Conservation (phyloP, 2,329 filamentous ascomycete species). For the Scortechinia acanthostroma region DNA sequence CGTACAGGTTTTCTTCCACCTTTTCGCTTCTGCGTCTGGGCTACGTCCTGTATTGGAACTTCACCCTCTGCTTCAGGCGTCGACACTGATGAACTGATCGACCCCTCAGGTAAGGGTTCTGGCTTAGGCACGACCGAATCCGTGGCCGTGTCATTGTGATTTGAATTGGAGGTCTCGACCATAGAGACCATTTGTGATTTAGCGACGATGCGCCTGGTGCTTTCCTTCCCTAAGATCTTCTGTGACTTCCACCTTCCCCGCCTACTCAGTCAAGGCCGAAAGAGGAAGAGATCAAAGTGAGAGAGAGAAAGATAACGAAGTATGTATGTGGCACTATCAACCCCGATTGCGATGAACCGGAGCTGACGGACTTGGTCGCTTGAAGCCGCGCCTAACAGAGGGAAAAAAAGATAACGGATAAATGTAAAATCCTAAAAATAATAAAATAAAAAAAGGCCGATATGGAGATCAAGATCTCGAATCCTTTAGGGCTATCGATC, state of each 20-base stretch:
- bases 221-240: constrained; percentile 11
- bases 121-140: constrained; percentile 28
- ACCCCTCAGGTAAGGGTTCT: constrained; percentile 24
- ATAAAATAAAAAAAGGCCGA: too few species aligned
- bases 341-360: too few species aligned
- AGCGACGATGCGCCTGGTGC: constrained; percentile 7
- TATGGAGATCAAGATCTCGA: too few species aligned
- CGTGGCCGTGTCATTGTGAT: constrained; percentile 26
- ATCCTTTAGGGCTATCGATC: too few species aligned
- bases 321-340: too few species aligned
- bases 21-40: constrained; percentile 80
- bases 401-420: constrained; percentile 7
- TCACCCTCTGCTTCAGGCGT: constrained; percentile 18
- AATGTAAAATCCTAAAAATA: constrained; percentile 6
- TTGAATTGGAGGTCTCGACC: constrained; percentile 25
- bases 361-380: too few species aligned
- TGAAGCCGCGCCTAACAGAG: too few species aligned
- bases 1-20: constrained; percentile 92
- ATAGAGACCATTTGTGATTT: constrained; percentile 36
- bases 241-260: neutral
- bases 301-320: too few species aligned
- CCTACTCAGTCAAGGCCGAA: neutral
- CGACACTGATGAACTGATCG: constrained; percentile 18
- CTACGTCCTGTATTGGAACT: constrained; percentile 34
- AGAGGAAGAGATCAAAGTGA: neutral